Conservation (phyloP, 1,284 basidiomycete species). For the Ganoderma lucidum region DNA sequence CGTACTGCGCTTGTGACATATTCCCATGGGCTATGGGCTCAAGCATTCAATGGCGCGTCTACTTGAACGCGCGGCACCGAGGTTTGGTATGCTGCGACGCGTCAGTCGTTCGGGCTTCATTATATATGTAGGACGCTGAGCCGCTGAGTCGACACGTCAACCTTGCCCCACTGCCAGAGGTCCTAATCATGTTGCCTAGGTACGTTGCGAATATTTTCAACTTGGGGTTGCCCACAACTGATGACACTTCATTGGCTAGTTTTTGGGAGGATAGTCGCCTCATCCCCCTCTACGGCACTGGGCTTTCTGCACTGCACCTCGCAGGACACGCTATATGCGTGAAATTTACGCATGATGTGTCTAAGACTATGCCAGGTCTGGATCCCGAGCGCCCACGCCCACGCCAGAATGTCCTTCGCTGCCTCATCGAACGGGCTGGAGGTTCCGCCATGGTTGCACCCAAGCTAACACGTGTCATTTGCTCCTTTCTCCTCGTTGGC, state of each 20-base stretch:
- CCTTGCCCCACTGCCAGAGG: not conserved
- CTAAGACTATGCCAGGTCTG: not conserved
- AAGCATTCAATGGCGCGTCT: not conserved
- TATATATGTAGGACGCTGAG: not conserved
- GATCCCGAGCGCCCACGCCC: not conserved
- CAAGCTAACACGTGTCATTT: constrained; percentile 37
- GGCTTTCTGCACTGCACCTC: constrained; percentile 31
- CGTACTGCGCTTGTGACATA: not conserved
- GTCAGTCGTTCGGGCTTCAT: not conserved
- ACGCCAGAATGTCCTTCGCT: not conserved
- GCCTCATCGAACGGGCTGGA: constrained; percentile 29
- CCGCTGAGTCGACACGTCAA: not conserved
- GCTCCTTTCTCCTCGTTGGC: constrained; percentile 36
- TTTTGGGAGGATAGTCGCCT: constrained; percentile 3
- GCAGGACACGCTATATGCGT: constrained; percentile 22
- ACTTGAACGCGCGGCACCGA: not conserved
- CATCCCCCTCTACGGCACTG: constrained; percentile 1
- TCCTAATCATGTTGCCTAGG: not conserved
- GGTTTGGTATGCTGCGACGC: not conserved
- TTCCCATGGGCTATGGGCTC: not conserved
- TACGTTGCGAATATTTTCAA: not conserved
- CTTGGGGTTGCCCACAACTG: no score
- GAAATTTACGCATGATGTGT: not conserved
- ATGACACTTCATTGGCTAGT: not conserved
- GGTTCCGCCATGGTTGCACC: constrained; percentile 37